Percentiles rank a stretch among this genome's conserved stretches.
phyloP scores from a whole-genome alignment of 441 rosid genomes.

The Gossypium schwendimanii region DNA sequence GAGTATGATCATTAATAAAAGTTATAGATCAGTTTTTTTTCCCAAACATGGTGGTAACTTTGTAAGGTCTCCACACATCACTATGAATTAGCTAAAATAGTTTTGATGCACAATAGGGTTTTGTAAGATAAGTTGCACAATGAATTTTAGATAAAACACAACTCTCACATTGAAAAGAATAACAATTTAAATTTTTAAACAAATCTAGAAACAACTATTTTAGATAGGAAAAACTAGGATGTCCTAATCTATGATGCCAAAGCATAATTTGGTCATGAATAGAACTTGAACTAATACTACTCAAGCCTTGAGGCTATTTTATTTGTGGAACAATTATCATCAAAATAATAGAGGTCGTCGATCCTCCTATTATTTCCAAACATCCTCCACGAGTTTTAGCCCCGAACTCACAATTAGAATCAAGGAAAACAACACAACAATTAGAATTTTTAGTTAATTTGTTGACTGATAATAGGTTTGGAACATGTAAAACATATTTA shows the following conservation, averaged over 20 bases:
- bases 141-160: background rate
- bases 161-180: background rate
- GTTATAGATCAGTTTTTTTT: too few relatives aligned
- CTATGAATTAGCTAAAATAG: too few relatives aligned
- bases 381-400: background rate
- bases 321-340: background rate
- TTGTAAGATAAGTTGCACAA: background rate
- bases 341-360: background rate
- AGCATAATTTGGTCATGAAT: background rate
- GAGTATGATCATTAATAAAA: too few relatives aligned
- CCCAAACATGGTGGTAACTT: background rate
- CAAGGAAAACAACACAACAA: background rate
- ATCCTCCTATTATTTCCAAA: background rate
- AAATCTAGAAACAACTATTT: background rate
- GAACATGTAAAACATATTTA: background rate
- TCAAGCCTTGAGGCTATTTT: background rate
- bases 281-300: background rate
- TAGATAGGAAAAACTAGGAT: background rate
- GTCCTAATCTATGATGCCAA: background rate
- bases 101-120: background rate
- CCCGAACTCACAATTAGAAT: background rate
- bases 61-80: background rate
- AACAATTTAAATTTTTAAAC: background rate
- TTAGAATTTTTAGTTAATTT: background rate
- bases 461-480: background rate